Evolutionary conservation across 805 yeast genomes (phyloP).

Genomic region (Cyberlindnera saturnus): DNA sequence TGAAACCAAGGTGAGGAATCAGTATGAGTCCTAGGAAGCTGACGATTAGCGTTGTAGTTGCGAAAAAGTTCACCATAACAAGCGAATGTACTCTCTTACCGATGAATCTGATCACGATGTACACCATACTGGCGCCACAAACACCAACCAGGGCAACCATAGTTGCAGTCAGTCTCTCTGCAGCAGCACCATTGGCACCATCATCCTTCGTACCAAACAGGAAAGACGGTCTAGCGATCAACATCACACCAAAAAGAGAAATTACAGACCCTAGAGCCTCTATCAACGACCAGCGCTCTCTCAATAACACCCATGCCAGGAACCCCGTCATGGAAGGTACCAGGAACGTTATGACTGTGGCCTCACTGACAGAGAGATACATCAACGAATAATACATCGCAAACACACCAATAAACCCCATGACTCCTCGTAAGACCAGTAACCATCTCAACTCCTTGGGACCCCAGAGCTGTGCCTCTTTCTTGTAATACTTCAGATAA

Average conservation of each 20-base stretch:
- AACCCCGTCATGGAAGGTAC: conserved; percentile 73
- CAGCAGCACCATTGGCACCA: conserved; percentile 38
- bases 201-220: conserved; percentile 41
- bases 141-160: conserved; percentile 61
- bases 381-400: conserved; percentile 70
- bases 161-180: conserved; percentile 56
- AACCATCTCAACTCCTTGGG: conserved; percentile 49
- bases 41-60: conserved; percentile 51
- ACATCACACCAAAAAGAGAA: conserved; percentile 68
- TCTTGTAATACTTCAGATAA: conserved; percentile 47
- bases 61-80: conserved; percentile 70
- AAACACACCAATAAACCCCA: conserved; percentile 78
- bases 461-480: conserved; percentile 65
- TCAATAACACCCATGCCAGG: conserved; percentile 59
- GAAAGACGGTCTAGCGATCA: conserved; percentile 78
- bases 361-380: conserved; percentile 73
- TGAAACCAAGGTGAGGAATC: conserved; percentile 54
- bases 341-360: conserved; percentile 73
- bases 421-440: conserved; percentile 55
- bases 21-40: conserved; percentile 46
- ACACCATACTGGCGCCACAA: conserved; percentile 62
- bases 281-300: conserved; percentile 56
- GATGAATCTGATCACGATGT: conserved; percentile 64
- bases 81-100: conserved; percentile 79
- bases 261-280: conserved; percentile 66